Base-by-base conservation (phyloP, 148 eudicot species). In the Hydrangea macrophylla region DNA sequence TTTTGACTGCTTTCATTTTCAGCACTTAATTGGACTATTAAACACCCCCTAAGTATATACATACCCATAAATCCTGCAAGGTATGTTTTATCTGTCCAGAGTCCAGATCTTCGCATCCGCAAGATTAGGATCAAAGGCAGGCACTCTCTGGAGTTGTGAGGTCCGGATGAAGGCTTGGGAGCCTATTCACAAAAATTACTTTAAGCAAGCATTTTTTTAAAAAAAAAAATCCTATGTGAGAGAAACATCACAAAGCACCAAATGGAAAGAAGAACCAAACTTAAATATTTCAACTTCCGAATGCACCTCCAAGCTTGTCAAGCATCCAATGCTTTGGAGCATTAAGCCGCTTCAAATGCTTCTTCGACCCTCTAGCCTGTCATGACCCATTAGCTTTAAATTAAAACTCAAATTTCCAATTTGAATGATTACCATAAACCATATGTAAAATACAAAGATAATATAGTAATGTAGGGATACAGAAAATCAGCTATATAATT, bases 111-210 rank as follows among this genome's bases (percentile, higher is more conserved):
- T 82, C 60, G 75, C 78, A 67, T 82, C 85, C 85, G 77, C 42
- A 82, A 32, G 22, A 82, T 82, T 36, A 82, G 80, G 62, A 82
- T 70, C 71, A 82, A 78, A 45, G 85, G 85, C 69, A 82, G 44
- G 69, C 82, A 82, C 62, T 82, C 85, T 76, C 85, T 75, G 35
- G 82, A 69, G 35, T 82, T 82, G 60, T 82, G 85, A 37, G 85
- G 85, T 18, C 85, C 85, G 73, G 85, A 82, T 27, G 85, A 82
- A 44, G 85, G 85, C 64, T 82, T 82, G 53, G 85, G 85, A 0
- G 85, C 85, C 85, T 82, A n/a, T n/a, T n/a, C n/a, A n/a, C n/a
- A n/a, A n/a, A n/a, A n/a, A n/a, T n/a, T n/a, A n/a, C n/a, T n/a
- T n/a, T n/a, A n/a, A n/a, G n/a, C n/a, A n/a, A n/a, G n/a, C n/a